Percentiles rank a stretch among this genome's conserved stretches.
Conservation (phyloP, 2,329 filamentous ascomycete genomes). For the Cladophialophora carrionii region DNA sequence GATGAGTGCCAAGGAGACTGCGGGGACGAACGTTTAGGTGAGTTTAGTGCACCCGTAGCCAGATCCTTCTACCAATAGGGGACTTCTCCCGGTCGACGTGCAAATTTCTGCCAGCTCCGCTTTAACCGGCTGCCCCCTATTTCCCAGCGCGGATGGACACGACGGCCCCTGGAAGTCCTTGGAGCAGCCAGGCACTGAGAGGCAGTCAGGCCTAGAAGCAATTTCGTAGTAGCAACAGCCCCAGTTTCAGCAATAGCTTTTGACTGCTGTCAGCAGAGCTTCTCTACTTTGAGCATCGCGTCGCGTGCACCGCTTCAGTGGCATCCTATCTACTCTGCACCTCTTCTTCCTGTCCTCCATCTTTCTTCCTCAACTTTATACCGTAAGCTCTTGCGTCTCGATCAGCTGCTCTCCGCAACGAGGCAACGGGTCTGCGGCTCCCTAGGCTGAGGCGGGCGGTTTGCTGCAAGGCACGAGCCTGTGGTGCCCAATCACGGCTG, state of each 20-base stretch:
- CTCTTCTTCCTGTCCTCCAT: conserved; percentile 15
- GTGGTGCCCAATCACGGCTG: conserved; percentile 9
- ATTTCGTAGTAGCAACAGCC: conserved; percentile 10
- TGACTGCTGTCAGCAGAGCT: conserved; percentile 12
- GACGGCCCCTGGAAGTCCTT: not conserved
- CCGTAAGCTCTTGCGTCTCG: conserved; percentile 3
- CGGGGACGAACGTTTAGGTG: not conserved
- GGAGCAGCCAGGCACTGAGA: not conserved
- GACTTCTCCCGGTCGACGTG: not conserved
- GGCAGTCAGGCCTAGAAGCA: conserved; percentile 1
- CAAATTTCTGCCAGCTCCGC: not conserved
- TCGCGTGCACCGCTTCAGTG: not conserved
- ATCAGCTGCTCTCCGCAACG: conserved; percentile 19
- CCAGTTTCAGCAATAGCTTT: conserved; percentile 8
- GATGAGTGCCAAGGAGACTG: conserved; percentile 14
- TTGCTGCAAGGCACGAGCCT: conserved; percentile 35
- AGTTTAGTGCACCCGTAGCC: conserved; percentile 1
- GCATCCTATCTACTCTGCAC: not conserved
- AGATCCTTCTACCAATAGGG: conserved; percentile 8
- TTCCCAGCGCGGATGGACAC: not conserved
- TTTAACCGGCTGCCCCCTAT: conserved; percentile 1
- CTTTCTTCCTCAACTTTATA: conserved; percentile 21
- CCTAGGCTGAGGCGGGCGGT: conserved; percentile 24
- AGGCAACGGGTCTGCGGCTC: conserved; percentile 15
- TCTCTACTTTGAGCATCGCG: conserved; percentile 15